These are phyloP conservation scores for Ganoderma lucidum DNA, from an alignment of 1,284 basidiomycete genomes.

Conservation along the genomic window DNA sequence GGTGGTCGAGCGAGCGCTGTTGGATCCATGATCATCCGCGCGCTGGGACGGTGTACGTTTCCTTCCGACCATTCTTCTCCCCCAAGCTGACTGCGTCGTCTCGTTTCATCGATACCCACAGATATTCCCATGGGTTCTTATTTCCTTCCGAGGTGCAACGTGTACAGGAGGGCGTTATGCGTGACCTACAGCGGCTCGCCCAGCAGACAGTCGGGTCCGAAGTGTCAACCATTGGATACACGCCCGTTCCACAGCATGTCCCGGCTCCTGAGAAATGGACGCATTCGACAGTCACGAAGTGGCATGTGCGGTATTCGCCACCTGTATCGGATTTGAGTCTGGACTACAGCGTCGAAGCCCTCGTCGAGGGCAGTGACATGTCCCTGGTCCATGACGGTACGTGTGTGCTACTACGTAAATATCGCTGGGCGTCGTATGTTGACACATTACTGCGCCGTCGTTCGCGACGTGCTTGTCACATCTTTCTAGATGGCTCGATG, in stretches of 20 bases:
- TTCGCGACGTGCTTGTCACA: conserved; percentile 7
- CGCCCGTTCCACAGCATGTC: conserved; percentile 34
- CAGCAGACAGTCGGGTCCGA: conserved; percentile 28
- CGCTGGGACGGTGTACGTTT: conserved; percentile 84
- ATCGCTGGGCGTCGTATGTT: not conserved
- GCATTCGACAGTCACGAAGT: conserved; percentile 88
- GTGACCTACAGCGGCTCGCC: conserved; percentile 36
- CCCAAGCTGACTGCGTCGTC: not conserved
- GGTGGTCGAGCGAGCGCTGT: conserved; percentile 93
- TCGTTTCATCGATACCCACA: conserved; percentile 41
- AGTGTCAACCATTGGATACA: conserved; percentile 13
- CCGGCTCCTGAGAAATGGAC: conserved; percentile 68
- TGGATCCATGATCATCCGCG: conserved; percentile 99
- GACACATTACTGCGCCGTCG: not conserved
- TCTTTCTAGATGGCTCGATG: conserved; percentile 57
- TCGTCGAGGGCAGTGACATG: conserved; percentile 92
- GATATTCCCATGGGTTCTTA: conserved; percentile 96
- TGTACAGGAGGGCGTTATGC: conserved; percentile 57
- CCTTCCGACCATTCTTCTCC: not conserved
- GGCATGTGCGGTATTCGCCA: conserved; percentile 81
- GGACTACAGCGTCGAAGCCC: conserved; percentile 86
- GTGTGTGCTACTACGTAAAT: conserved; percentile 14
- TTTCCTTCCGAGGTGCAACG: conserved; percentile 90
- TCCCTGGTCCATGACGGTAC: conserved; percentile 69
- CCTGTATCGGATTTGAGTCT: conserved; percentile 75